Evolutionary conservation across 495 filamentous ascomycete species (phyloP), one percentile per base, ranked within the genome.

Genomic region (Letharia columbiana): DNA sequence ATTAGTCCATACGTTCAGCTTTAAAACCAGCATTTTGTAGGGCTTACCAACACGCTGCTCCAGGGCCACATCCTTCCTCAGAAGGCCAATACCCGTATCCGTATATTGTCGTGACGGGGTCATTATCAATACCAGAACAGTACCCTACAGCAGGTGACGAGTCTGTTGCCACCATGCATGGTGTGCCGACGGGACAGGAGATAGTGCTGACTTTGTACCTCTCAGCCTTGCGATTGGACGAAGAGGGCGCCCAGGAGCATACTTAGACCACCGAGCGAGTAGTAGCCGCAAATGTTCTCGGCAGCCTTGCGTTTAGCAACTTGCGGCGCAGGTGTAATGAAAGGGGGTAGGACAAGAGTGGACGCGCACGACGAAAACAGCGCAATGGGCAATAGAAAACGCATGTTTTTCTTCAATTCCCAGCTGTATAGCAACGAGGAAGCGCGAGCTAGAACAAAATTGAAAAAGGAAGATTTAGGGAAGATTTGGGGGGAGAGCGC

Each of bases 61-160:
- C 60, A 49, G 60, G 60, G 13, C 60, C 60, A 49, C 60, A 62
- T 62, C 60, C 60, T 35, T 40, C 42, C 10, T 6, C 20, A n/a
- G 50, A 54, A 54, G 60, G 60, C 23, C 45, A 49, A 35, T 49
- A 20, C 4, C 60, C 60, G 20, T 20, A 62, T 9, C 0, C 3
- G 13, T 62, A 62, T 35, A 62, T 35, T 12, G 60, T 62, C 60
- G 60, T 62, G 42, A 62, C 17, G 23, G 60, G 60, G 2, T n/a
- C 8, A n/a, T 37, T 23, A 6, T 49, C 42, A 10, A 4, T 39
- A 31, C 42, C 13, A 44, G 59, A 44, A 49, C 60, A 62, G 20
- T 62, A 62, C 3, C 41, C 60, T 4, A 49, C 60, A 23, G 60
- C 60, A n/a, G 60, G 60, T 8, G 15, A 20, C 42, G 20, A 17